Evolutionary conservation across 108 stramenopile species (phyloP).

Genomic region (Epithemia pelagica): DNA sequence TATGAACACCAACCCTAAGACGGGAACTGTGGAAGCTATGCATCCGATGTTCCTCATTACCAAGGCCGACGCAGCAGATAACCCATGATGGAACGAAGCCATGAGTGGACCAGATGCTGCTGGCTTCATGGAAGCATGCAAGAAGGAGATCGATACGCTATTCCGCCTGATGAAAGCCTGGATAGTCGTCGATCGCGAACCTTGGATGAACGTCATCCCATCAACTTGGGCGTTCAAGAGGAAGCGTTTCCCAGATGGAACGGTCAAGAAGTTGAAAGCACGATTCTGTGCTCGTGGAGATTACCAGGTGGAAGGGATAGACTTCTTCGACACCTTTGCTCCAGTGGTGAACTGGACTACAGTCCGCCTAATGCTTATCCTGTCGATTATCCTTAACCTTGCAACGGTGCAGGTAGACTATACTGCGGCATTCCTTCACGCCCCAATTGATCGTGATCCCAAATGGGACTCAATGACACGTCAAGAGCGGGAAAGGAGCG

Average conservation of each 20-base stretch:
- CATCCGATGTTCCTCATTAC: slow-evolving; percentile 10
- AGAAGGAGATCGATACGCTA: slow-evolving; percentile 20
- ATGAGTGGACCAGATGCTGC: slow-evolving; percentile 30
- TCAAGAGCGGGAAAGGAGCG: slow-evolving; percentile 2
- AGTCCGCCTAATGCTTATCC: slow-evolving; percentile 23
- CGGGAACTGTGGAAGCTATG: slow-evolving; percentile 10
- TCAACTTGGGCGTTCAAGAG: slow-evolving; percentile 23
- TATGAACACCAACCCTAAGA: slow-evolving; percentile 18
- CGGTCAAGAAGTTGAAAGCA: slow-evolving; percentile 20
- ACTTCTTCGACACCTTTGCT: slow-evolving; percentile 33
- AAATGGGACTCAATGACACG: slow-evolving; percentile 2
- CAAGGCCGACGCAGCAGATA: slow-evolving; percentile 31
- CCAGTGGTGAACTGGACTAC: slow-evolving; percentile 49
- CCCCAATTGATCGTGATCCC: slow-evolving; percentile 19
- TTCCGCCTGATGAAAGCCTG: too few relatives aligned
- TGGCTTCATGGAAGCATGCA: slow-evolving; percentile 22
- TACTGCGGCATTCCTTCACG: slow-evolving; percentile 25
- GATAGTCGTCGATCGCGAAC: too few relatives aligned
- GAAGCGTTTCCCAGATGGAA: slow-evolving; percentile 21
- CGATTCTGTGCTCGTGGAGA: slow-evolving; percentile 35
- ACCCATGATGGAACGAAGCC: slow-evolving; percentile 25
- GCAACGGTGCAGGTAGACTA: slow-evolving; percentile 36
- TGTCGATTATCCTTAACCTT: slow-evolving; percentile 18
- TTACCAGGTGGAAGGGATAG: slow-evolving; percentile 35
- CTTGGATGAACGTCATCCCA: slow-evolving; percentile 7